phyloP scores from a whole-genome alignment of 225 moss, liverwort and hornwort genomes.

The Rhytidiadelphus loreus region DNA sequence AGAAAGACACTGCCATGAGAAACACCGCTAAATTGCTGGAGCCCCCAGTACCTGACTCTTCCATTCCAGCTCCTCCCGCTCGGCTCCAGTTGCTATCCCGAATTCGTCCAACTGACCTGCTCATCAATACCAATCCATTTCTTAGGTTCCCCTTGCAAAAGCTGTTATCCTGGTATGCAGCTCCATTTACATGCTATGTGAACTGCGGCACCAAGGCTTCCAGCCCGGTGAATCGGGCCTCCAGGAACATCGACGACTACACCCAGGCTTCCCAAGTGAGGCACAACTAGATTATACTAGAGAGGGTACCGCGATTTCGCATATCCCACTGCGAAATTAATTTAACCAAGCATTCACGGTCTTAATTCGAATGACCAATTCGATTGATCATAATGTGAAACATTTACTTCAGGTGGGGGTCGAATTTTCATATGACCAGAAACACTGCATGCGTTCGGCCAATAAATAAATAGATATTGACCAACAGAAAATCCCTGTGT shows the following conservation, averaged over 20 bases:
- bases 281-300: background rate
- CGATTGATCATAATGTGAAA: background rate
- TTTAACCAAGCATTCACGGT: too few species aligned
- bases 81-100: constrained; percentile 52
- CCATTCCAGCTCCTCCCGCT: constrained; percentile 61
- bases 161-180: background rate
- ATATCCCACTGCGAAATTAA: background rate
- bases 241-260: background rate
- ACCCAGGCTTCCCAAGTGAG: background rate
- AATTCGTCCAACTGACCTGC: constrained; percentile 51
- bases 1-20: background rate
- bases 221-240: background rate
- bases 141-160: background rate
- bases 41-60: constrained; percentile 18
- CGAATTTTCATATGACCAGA: background rate
- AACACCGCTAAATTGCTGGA: background rate
- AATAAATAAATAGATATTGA: too few species aligned
- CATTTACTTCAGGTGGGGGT: background rate
- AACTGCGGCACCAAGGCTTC: background rate
- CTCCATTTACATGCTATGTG: background rate
- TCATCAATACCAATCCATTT: background rate
- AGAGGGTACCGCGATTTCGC: background rate
- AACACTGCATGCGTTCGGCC: background rate
- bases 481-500: too few species aligned
- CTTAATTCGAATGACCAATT: background rate